A percentile compares a stretch with the other conserved stretches of the same genome.
Conservation (phyloP, 768 basidiomycete species). For the Hirschioporus abietinus region DNA sequence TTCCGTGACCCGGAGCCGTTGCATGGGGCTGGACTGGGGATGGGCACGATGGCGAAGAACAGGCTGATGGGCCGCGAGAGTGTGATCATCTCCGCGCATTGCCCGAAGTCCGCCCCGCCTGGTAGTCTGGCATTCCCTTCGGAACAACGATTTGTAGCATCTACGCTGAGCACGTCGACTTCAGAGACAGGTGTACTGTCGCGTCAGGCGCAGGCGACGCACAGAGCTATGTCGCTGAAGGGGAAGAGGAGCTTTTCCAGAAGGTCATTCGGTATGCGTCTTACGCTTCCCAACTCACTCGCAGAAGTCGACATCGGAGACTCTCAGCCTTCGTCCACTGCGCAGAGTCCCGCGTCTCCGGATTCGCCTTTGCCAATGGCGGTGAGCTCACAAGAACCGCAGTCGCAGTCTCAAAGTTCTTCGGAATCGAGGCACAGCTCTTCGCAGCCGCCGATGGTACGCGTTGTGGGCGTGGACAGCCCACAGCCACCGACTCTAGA, state of each 20-base stretch:
- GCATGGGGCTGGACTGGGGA: conserved; percentile 14
- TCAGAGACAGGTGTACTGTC: background rate
- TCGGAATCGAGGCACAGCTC: background rate
- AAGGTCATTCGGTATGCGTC: background rate
- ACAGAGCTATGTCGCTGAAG: background rate
- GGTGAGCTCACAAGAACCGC: background rate
- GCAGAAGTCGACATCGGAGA: background rate
- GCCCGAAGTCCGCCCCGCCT: background rate
- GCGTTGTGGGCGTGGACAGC: background rate
- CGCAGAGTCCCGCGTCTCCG: background rate
- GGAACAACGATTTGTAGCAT: background rate
- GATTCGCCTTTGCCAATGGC: background rate
- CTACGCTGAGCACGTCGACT: background rate
- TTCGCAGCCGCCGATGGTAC: background rate
- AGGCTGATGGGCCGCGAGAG: conserved; percentile 66
- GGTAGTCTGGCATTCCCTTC: background rate
- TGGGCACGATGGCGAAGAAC: conserved; percentile 48
- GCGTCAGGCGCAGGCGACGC: no score
- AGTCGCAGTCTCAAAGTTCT: background rate
- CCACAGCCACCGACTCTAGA: conserved; percentile 16
- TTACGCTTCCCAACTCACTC: background rate
- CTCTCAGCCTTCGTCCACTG: background rate
- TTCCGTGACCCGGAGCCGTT: conserved; percentile 39
- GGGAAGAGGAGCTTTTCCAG: background rate
- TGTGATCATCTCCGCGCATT: conserved; percentile 44